Evolutionary conservation across 768 basidiomycete species (phyloP).

Genomic region (Tulasnella calospora): DNA sequence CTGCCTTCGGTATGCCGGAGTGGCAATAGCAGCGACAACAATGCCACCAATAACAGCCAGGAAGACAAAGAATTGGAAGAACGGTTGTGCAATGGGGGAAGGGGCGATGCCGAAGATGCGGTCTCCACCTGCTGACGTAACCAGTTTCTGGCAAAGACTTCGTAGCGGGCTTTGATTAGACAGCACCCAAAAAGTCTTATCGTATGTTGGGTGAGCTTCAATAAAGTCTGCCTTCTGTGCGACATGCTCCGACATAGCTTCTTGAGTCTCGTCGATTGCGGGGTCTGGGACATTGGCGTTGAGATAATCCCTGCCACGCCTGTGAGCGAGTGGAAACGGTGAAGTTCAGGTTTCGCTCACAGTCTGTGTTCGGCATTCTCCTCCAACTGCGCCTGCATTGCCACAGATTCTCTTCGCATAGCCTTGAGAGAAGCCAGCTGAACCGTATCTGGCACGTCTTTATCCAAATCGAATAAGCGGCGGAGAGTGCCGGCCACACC

Average conservation of each 20-base stretch:
- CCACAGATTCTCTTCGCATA: constrained; percentile 36
- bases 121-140: constrained; percentile 76
- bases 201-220: constrained; percentile 79
- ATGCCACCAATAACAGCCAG: constrained; percentile 75
- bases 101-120: constrained; percentile 78
- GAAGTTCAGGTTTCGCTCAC: constrained; percentile 47
- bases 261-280: constrained; percentile 50
- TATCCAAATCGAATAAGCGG: constrained; percentile 13
- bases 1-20: constrained; percentile 72
- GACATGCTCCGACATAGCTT: constrained; percentile 62
- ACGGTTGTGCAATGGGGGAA: constrained; percentile 57
- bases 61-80: constrained; percentile 71
- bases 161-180: constrained; percentile 72
- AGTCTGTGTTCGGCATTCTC: constrained; percentile 58
- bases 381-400: constrained; percentile 38
- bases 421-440: constrained; percentile 42
- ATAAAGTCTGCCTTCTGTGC: constrained; percentile 85
- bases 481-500: constrained; percentile 11
- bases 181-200: constrained; percentile 86
- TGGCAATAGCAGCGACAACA: constrained; percentile 75
- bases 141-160: constrained; percentile 71
- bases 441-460: neutral
- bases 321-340: neutral
- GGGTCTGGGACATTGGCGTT: constrained; percentile 57
- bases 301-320: constrained; percentile 54